phyloP scores from a whole-genome alignment of 192 early-diverging fungal species.

The Allomyces javanicus region DNA sequence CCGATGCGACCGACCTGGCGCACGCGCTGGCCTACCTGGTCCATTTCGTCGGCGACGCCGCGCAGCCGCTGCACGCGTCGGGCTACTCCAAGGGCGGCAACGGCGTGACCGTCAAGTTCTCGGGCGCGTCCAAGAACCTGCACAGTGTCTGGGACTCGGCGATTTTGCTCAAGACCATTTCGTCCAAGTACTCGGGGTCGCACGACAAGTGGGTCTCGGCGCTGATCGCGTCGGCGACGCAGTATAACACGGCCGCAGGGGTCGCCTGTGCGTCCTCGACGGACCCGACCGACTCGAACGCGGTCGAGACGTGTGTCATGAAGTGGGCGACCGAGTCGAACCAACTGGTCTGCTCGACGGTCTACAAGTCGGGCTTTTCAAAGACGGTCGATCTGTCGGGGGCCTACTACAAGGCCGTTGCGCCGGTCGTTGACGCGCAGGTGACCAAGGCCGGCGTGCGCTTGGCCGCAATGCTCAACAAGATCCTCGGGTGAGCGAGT shows the following conservation, averaged over 20 bases:
- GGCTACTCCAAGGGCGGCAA: not conserved
- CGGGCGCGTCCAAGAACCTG: not conserved
- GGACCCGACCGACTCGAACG: not conserved
- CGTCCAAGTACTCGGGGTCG: not conserved
- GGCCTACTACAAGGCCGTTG: not conserved
- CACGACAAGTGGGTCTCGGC: not conserved
- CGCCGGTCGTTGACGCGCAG: not conserved
- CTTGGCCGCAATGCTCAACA: not conserved
- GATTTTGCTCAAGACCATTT: not conserved
- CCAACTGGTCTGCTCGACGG: not conserved
- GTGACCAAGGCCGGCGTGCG: not conserved
- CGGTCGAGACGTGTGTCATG: not conserved
- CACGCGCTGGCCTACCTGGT: not conserved
- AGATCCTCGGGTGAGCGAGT: not conserved
- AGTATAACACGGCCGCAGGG: not conserved
- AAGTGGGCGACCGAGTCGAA: not conserved
- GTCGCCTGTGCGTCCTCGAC: not conserved
- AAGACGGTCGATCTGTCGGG: not conserved
- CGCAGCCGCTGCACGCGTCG: not conserved
- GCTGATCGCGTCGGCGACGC: not conserved
- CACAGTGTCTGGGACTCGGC: not conserved
- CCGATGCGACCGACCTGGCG: not conserved
- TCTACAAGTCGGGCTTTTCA: not conserved
- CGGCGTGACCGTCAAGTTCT: not conserved
- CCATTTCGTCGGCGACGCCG: not conserved